These are phyloP conservation scores for Eremochloa ophiuroides DNA, from an alignment of 176 grass and related monocot species.

Conservation along the genomic window DNA sequence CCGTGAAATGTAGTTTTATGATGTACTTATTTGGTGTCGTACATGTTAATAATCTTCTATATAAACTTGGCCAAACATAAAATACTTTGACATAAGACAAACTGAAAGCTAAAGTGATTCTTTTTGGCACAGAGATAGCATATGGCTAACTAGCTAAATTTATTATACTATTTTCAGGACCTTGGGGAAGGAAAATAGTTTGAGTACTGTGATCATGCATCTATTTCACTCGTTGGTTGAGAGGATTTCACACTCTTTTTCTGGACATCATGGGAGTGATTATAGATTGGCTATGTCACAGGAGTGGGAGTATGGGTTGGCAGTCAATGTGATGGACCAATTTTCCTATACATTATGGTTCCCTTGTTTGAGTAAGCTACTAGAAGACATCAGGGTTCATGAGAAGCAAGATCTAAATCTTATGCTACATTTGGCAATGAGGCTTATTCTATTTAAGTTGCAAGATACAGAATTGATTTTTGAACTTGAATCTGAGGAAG, in stretches of 20 bases:
- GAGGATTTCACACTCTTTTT: slow-evolving; percentile 28
- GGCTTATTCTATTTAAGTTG: slow-evolving; percentile 64
- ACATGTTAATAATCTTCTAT: too few species aligned
- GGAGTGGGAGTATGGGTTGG: slow-evolving; percentile 80
- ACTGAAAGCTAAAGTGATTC: too few species aligned
- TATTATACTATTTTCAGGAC: slow-evolving; percentile 43
- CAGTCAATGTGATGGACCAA: slow-evolving; percentile 51
- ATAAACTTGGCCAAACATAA: too few species aligned
- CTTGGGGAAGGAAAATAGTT: slow-evolving; percentile 53
- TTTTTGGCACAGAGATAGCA: too few species aligned
- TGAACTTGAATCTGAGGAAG: slow-evolving; percentile 59
- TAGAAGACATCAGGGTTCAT: slow-evolving; percentile 54
- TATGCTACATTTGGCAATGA: slow-evolving; percentile 55
- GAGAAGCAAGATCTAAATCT: slow-evolving; percentile 37
- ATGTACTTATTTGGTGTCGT: too few species aligned
- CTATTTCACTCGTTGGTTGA: slow-evolving; percentile 48
- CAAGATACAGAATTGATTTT: slow-evolving; percentile 80
- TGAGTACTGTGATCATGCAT: slow-evolving; percentile 63
- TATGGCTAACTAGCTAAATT: slow-evolving; percentile 14
- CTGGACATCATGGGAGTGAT: neutral
- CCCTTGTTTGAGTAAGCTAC: slow-evolving; percentile 77
- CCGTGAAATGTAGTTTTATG: too few species aligned
- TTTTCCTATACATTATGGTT: slow-evolving; percentile 90
- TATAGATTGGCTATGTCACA: slow-evolving; percentile 33
- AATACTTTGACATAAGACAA: too few species aligned